Percentiles rank a stretch among this genome's conserved stretches.
phyloP scores from a whole-genome alignment of 2,329 filamentous ascomycete species.

The Colletotrichum sp. region DNA sequence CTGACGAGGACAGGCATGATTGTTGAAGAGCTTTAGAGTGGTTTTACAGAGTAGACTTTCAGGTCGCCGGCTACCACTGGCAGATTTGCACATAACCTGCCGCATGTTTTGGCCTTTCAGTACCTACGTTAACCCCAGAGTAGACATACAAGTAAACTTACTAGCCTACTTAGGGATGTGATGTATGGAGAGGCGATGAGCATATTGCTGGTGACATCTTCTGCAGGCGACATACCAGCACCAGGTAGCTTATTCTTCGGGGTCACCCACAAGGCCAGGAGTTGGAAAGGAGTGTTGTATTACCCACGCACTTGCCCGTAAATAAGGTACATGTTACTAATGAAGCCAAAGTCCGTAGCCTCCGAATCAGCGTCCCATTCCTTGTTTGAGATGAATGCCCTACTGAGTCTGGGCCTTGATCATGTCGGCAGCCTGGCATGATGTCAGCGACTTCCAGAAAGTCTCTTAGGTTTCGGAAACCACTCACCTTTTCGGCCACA shows the following conservation, averaged over 20 bases:
- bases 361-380: neutral
- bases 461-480: accelerated
- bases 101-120: neutral
- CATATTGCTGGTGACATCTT: neutral
- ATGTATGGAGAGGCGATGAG: neutral
- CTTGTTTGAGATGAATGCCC: neutral
- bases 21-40: neutral
- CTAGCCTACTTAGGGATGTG: neutral
- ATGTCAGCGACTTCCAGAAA: neutral
- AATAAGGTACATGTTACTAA: neutral
- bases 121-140: neutral
- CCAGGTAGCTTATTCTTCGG: neutral
- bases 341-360: accelerated
- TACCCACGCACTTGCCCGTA: neutral
- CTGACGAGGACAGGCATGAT: neutral
- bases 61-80: neutral
- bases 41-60: neutral
- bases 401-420: conserved; percentile 18
- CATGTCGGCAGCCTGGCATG: conserved; percentile 15
- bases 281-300: neutral
- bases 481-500: conserved; percentile 25
- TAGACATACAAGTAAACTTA: neutral
- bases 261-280: neutral
- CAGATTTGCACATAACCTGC: neutral
- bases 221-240: neutral